Percentiles rank a stretch among this genome's conserved stretches.
Evolutionary conservation across 2,329 filamentous ascomycete genomes (phyloP).

Genomic region (Cordyceps militaris): DNA sequence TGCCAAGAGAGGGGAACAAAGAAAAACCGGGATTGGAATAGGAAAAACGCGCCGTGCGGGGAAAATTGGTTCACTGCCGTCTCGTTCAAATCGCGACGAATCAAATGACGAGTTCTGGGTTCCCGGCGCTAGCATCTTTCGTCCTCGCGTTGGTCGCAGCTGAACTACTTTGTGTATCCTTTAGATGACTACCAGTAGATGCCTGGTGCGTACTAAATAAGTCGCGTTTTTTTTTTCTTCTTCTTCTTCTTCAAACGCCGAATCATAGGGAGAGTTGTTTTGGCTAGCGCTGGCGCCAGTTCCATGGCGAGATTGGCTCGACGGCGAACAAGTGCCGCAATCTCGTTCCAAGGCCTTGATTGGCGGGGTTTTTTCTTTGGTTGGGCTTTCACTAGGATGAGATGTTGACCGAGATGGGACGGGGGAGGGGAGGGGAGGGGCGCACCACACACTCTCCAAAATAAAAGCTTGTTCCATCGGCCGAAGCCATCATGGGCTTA

Average conservation of each 20-base stretch:
- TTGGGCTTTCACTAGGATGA: background rate
- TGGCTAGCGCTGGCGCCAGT: too few species aligned
- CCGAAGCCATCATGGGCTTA: background rate
- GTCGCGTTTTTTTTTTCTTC: too few species aligned
- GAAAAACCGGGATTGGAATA: background rate
- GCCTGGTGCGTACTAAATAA: too few species aligned
- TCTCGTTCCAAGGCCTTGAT: background rate
- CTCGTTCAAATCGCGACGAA: background rate
- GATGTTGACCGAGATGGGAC: background rate
- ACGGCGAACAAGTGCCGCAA: too few species aligned
- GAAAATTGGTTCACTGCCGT: background rate
- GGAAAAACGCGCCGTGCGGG: slow-evolving; percentile 5
- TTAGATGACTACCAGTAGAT: too few species aligned
- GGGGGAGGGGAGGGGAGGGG: background rate
- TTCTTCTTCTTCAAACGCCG: too few species aligned
- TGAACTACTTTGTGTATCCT: background rate
- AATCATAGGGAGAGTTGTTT: too few species aligned
- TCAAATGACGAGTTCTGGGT: background rate
- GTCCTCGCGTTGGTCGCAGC: background rate
- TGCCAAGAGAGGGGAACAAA: too few species aligned
- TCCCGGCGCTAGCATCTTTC: background rate
- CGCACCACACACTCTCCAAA: too few species aligned
- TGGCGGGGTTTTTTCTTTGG: background rate
- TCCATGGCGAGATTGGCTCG: too few species aligned
- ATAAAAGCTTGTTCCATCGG: too few species aligned